Evolutionary conservation across 805 yeast species (phyloP).

Genomic region (Starmera pachycereana): DNA sequence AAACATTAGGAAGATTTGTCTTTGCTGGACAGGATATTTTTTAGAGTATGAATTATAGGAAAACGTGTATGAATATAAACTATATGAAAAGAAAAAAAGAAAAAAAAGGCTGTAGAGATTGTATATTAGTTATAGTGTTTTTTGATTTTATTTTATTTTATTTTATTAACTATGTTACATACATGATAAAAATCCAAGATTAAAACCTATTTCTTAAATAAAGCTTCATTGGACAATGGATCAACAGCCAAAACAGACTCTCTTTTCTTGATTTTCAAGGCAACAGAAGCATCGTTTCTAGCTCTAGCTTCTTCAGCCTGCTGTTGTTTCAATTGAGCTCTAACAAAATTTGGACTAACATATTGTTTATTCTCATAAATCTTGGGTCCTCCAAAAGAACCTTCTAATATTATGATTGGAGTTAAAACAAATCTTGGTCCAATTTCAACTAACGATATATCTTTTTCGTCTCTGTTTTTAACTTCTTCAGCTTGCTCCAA

Average conservation of each 20-base stretch:
- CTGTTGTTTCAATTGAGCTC: slow-evolving; percentile 77
- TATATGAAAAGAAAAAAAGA: no score
- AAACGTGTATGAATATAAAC: not conserved
- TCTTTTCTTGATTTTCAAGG: slow-evolving; percentile 66
- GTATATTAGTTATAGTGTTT: no score
- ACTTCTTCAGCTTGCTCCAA: slow-evolving; percentile 50
- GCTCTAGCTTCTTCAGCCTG: slow-evolving; percentile 70
- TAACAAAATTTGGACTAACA: slow-evolving; percentile 89
- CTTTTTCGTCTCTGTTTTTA: slow-evolving; percentile 42
- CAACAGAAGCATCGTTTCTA: slow-evolving; percentile 71
- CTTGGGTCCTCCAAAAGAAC: slow-evolving; percentile 96
- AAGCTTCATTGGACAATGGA: slow-evolving; percentile 69
- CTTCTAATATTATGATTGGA: slow-evolving; percentile 83
- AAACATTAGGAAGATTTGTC: not conserved
- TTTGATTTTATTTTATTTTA: no score
- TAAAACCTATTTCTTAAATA: slow-evolving; percentile 41
- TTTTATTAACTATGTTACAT: no score
- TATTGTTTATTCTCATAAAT: slow-evolving; percentile 94
- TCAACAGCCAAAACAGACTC: slow-evolving; percentile 67
- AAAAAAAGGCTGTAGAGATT: no score
- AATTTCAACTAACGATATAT: slow-evolving; percentile 78
- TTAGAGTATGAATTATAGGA: not conserved
- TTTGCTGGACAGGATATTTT: slow-evolving; percentile 17
- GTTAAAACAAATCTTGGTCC: slow-evolving; percentile 96
- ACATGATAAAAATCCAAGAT: no score